Conservation (phyloP, 1,284 basidiomycete species). For the Apiotrichum veenhuisii region DNA sequence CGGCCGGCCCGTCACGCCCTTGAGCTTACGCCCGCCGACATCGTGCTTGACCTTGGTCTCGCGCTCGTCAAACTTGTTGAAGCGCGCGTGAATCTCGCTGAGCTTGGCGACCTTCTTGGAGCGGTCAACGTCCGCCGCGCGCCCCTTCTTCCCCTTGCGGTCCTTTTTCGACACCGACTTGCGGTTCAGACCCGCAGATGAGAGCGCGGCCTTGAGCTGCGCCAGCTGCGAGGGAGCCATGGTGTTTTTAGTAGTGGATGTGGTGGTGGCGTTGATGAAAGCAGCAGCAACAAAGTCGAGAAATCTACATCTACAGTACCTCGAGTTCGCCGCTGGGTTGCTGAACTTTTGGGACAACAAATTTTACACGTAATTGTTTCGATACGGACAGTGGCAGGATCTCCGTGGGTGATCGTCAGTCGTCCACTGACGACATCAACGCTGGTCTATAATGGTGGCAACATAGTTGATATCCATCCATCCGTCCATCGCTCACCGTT, state of each 20-base stretch:
- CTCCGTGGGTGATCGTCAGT: conserved; percentile 5
- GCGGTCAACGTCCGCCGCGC: conserved; percentile 66
- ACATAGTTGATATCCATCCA: neutral
- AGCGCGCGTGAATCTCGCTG: conserved; percentile 72
- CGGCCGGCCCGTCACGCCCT: conserved; percentile 77
- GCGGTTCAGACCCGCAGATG: conserved; percentile 67
- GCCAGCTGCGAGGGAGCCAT: conserved; percentile 65
- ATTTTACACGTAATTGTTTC: neutral
- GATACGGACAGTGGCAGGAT: conserved; percentile 4
- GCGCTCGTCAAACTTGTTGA: conserved; percentile 92
- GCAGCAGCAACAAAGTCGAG: neutral
- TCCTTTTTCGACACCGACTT: conserved; percentile 47
- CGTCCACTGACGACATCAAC: neutral
- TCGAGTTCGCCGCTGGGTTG: no score
- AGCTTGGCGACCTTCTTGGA: conserved; percentile 74
- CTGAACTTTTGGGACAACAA: neutral
- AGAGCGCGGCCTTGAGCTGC: conserved; percentile 80
- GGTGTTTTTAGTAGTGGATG: neutral
- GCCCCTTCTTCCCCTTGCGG: conserved; percentile 59
- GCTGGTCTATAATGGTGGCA: neutral
- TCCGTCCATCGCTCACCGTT: no score
- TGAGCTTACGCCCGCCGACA: conserved; percentile 79
- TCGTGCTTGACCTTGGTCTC: conserved; percentile 86
- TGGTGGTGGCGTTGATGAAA: neutral
- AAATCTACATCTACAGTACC: neutral